Percentiles rank a stretch among this genome's conserved stretches.
Conservation (phyloP, 352 stramenopile genomes). For the Globisporangium rhizosaccharum region DNA sequence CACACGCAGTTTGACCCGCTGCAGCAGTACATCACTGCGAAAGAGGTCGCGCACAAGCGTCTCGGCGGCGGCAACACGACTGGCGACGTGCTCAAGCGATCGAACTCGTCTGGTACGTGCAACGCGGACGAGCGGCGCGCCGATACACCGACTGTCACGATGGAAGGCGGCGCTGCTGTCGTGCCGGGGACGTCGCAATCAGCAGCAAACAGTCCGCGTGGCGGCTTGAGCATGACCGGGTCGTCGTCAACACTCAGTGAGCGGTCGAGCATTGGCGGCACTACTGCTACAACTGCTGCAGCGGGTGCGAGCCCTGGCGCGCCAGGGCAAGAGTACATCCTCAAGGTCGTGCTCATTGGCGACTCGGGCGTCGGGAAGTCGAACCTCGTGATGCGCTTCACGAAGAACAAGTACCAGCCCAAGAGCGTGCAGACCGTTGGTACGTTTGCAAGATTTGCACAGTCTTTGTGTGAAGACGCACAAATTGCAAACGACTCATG, state of each 20-base stretch:
- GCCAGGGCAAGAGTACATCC: slow-evolving; percentile 42
- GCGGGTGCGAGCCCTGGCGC: slow-evolving; percentile 14
- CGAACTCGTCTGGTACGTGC: slow-evolving; percentile 11
- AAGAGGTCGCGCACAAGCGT: slow-evolving; percentile 60
- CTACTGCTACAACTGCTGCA: slow-evolving; percentile 2
- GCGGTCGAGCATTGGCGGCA: not conserved
- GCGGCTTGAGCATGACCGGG: slow-evolving; percentile 22
- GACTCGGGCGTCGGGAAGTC: slow-evolving; percentile 87
- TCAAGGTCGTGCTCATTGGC: slow-evolving; percentile 88
- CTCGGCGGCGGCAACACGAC: slow-evolving; percentile 9
- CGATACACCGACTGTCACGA: slow-evolving; percentile 29
- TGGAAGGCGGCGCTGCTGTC: slow-evolving; percentile 7
- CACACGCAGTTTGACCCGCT: slow-evolving; percentile 26
- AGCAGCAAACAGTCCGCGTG: slow-evolving; percentile 45
- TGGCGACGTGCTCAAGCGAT: slow-evolving; percentile 8
- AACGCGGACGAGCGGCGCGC: slow-evolving; percentile 29
- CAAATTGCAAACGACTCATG: not conserved
- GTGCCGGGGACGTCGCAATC: slow-evolving; percentile 19
- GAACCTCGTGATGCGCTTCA: slow-evolving; percentile 85
- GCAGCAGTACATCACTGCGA: slow-evolving; percentile 55
- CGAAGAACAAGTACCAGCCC: slow-evolving; percentile 85
- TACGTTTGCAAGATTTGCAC: not conserved
- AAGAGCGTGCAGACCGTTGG: slow-evolving; percentile 75
- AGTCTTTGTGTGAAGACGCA: not conserved
- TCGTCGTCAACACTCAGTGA: not conserved